phyloP scores from a whole-genome alignment of 2,329 filamentous ascomycete species.

The Thielaviopsis euricoi region DNA sequence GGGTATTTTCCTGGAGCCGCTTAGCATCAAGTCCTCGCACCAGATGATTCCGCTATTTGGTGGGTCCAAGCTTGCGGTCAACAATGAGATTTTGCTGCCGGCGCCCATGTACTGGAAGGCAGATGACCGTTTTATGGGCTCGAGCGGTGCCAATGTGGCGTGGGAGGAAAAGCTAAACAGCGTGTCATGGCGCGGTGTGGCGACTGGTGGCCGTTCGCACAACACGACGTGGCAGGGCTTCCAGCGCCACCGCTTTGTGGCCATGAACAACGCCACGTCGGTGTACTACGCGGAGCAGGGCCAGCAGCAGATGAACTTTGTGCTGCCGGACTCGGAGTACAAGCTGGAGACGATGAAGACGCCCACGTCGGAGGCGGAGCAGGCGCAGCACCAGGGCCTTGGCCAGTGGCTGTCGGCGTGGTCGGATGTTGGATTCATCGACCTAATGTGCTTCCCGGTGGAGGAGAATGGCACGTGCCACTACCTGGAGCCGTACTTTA shows the following conservation, averaged over 20 bases:
- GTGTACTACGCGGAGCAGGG: conserved; percentile 32
- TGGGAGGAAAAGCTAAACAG: conserved; percentile 40
- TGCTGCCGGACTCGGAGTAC: conserved; percentile 31
- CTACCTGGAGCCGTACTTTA: conserved; percentile 71
- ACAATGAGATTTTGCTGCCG: conserved; percentile 54
- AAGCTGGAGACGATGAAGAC: conserved; percentile 22
- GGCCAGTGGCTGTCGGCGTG: conserved; percentile 32
- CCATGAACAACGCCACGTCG: conserved; percentile 53
- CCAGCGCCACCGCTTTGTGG: conserved; percentile 58
- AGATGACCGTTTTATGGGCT: conserved; percentile 44
- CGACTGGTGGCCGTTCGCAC: conserved; percentile 45
- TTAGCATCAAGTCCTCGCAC: conserved; percentile 38
- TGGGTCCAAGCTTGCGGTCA: conserved; percentile 50
- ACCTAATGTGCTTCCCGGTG: conserved; percentile 34
- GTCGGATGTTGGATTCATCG: conserved; percentile 35
- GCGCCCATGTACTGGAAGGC: conserved; percentile 53
- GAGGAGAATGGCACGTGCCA: conserved; percentile 43
- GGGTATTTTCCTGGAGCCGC: conserved; percentile 46
- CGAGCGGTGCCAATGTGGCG: conserved; percentile 31
- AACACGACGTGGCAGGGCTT: conserved; percentile 52
- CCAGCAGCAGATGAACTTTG: conserved; percentile 34
- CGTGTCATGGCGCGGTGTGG: conserved; percentile 50
- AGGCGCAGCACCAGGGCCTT: conserved; percentile 22
- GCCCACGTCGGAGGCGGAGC: background rate
- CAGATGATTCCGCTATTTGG: conserved; percentile 49